Evolutionary conservation across 164 flowering plant genomes (phyloP), one percentile per base, ranked within the genome.

Genomic region (Akebia trifoliata): DNA sequence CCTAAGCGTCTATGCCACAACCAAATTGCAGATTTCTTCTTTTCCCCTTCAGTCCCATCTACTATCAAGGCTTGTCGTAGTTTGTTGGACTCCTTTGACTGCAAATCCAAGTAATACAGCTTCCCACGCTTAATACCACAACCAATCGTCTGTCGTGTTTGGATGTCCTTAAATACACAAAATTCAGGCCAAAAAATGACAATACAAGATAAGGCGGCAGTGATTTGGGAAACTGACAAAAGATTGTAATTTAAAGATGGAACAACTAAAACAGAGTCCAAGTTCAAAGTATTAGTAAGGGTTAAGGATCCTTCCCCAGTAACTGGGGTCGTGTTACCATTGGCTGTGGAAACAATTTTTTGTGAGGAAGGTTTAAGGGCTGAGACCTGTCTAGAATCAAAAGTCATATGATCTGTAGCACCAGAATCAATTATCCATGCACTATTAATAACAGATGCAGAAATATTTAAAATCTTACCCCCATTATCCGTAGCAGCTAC

Each of bases 381-480:
- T 32, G 52, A 15, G 12, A 65, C n/a, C n/a, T n/a, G n/a, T n/a
- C n/a, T n/a, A n/a, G n/a, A n/a, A n/a, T n/a, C n/a, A n/a, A n/a
- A n/a, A n/a, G n/a, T n/a, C n/a, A n/a, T n/a, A n/a, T n/a, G n/a
- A n/a, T n/a, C n/a, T n/a, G n/a, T n/a, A n/a, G n/a, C n/a, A n/a
- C n/a, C n/a, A n/a, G n/a, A n/a, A n/a, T n/a, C n/a, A n/a, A n/a
- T n/a, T n/a, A n/a, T 45, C 6, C 61, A 58, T 68, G 56, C 64
- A 68, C 50, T 66, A 56, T 67, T 67, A 11, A 34, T 31, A 71
- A 66, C 62, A 57, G 6, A 40, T 57, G 50, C 9, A 67, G 35
- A 60, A 17, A 48, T 39, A 52, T 56, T 63, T 17, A 67, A 60
- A 43, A 56, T 50, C 38, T 56, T 43, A 54, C 57, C 43, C 35